phyloP scores from a whole-genome alignment of 1,284 basidiomycete species.

The Fomitopsis palustris region DNA sequence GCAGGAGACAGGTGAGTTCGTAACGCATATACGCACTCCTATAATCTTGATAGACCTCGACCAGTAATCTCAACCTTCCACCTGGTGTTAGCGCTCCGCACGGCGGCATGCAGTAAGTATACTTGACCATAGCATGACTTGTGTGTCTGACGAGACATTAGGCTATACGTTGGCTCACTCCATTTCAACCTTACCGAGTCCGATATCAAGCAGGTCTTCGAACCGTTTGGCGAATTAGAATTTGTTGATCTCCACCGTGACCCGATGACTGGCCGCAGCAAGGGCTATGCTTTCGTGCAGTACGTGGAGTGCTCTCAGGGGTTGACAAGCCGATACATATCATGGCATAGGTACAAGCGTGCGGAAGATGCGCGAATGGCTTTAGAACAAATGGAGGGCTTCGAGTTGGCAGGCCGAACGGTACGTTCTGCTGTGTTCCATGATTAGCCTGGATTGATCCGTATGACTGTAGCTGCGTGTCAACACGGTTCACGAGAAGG shows the following conservation, averaged over 20 bases:
- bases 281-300: conserved; percentile 98
- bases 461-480: conserved; percentile 64
- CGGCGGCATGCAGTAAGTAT: conserved; percentile 72
- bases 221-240: conserved; percentile 96
- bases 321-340: conserved; percentile 4
- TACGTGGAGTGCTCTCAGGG: conserved; percentile 36
- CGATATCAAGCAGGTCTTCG: conserved; percentile 97
- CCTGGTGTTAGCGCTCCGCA: conserved; percentile 73
- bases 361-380: conserved; percentile 94
- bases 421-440: conserved; percentile 41
- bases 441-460: conserved; percentile 5
- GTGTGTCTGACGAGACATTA: conserved; percentile 26
- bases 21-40: background rate
- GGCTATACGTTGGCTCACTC: conserved; percentile 94
- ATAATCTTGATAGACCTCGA: background rate
- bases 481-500: conserved; percentile 89
- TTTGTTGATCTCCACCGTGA: conserved; percentile 98
- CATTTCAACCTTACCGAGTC: conserved; percentile 96
- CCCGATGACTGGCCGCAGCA: conserved; percentile 89
- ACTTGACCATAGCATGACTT: conserved; percentile 6
- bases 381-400: conserved; percentile 97
- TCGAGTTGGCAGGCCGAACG: conserved; percentile 91
- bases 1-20: conserved; percentile 72
- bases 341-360: conserved; percentile 68
- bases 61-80: conserved; percentile 72